Evolutionary conservation across 1,284 basidiomycete species (phyloP).

Genomic region (Ceratobasidium papillatum): DNA sequence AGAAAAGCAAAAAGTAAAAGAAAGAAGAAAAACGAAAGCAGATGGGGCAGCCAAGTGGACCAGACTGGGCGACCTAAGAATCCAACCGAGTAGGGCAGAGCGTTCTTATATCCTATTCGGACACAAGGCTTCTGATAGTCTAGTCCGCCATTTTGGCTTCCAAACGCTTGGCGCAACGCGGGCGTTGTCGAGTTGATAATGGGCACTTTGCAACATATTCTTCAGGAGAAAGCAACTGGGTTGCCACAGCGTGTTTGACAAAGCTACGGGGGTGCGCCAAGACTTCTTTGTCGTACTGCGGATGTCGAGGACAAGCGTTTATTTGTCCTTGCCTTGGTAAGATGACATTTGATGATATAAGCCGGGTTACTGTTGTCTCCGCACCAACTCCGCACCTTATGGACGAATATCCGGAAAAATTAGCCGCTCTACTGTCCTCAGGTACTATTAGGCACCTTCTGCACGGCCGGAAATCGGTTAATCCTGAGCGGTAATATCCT

Average conservation of each 20-base stretch:
- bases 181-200: constrained; percentile 19
- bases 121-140: constrained; percentile 8
- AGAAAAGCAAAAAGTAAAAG: constrained; percentile 20
- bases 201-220: constrained; percentile 3
- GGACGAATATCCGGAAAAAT: not conserved
- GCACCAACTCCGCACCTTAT: not conserved
- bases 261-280: constrained; percentile 16
- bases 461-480: no score
- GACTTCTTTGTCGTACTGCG: constrained; percentile 36
- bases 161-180: constrained; percentile 6
- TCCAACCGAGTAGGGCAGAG: not conserved
- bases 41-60: constrained; percentile 40
- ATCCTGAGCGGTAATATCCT: no score
- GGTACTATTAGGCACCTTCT: no score
- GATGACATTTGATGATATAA: not conserved
- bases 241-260: not conserved
- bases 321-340: not conserved
- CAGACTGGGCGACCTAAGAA: constrained; percentile 37
- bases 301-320: not conserved
- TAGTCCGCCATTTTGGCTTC: constrained; percentile 3
- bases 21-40: constrained; percentile 32
- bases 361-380: not conserved
- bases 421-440: not conserved
- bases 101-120: constrained; percentile 3
- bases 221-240: not conserved